Evolutionary conservation across 306 rosid genomes (phyloP), one percentile per base, ranked within the genome.

Genomic region (Hippophae tibetana): DNA sequence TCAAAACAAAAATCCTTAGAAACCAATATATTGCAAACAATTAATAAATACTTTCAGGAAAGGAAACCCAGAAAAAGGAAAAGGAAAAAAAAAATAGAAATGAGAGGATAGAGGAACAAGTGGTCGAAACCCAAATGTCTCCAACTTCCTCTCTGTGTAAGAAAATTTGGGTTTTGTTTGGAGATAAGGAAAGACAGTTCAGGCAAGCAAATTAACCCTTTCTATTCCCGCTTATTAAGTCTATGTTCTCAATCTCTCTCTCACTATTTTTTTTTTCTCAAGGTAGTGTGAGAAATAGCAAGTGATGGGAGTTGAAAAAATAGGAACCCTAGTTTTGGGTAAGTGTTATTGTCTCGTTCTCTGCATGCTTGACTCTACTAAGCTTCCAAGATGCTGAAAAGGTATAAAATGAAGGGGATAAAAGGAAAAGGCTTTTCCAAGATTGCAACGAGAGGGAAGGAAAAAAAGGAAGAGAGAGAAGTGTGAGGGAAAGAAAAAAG

Each of bases 211-310:
- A 49, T 13, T 40, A 48, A 9, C 61, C 56, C 61, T 23, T 10
- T 40, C 12, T 40, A 43, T 47, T 46, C 40, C 43, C 5, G 12
- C 11, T 13, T 58, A 72, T 78, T 77, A 52, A 71, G 83, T 72
- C 86, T 79, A 79, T 89, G 74, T 82, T 79, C 88, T 84, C 87
- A 58, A 69, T 64, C 84, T 61, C 75, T 83, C 89, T 73, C 74
- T 68, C 70, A 47, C 8, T 63, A 63, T 62, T 61, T 62, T 6
- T 53, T 56, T 60, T 62, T 54, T 62, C 67, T 58, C 51, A 13
- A 8, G 14, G 38, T 12, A 40, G 31, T 14, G 3, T 47, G 11
- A 27, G 18, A 31, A 38, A 14, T 50, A 56, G 47, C 49, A 40
- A 44, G 41, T 43, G 56, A 43, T n/a, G 48, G 55, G 62, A 51